Conservation (phyloP, 176 grass and related monocot genomes). For the Carex pumila region DNA sequence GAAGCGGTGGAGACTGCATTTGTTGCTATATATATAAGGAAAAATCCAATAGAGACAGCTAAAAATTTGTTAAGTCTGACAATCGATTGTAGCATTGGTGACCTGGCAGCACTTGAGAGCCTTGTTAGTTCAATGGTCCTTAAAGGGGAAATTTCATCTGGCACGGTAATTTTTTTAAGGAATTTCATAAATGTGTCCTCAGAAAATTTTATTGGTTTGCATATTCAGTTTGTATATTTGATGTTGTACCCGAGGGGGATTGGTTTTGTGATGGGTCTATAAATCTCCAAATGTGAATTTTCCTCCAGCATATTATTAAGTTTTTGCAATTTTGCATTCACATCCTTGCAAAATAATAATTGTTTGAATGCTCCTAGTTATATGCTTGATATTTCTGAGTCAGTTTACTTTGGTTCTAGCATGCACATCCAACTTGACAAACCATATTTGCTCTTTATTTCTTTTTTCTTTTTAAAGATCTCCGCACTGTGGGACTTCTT, state of each 20-base stretch:
- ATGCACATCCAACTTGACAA: neutral
- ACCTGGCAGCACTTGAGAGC: conserved; percentile 77
- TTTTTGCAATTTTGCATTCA: neutral
- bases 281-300: neutral
- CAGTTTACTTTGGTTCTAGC: neutral
- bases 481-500: conserved; percentile 86
- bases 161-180: conserved; percentile 34
- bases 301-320: neutral
- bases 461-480: conserved; percentile 29
- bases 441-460: neutral
- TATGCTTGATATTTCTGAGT: neutral
- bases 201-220: neutral
- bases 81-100: conserved; percentile 69
- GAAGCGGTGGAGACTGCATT: conserved; percentile 96
- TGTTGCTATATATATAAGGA: conserved; percentile 71
- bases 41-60: conserved; percentile 71
- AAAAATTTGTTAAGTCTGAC: conserved; percentile 66
- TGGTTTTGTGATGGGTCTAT: neutral
- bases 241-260: neutral
- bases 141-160: conserved; percentile 76
- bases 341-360: neutral
- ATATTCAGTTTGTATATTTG: neutral
- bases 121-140: conserved; percentile 71
- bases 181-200: conserved; percentile 11
- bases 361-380: neutral